Evolutionary conservation across 805 yeast genomes (phyloP), one percentile per base, ranked within the genome.

Genomic region (Diddensiella caesifluorescens): DNA sequence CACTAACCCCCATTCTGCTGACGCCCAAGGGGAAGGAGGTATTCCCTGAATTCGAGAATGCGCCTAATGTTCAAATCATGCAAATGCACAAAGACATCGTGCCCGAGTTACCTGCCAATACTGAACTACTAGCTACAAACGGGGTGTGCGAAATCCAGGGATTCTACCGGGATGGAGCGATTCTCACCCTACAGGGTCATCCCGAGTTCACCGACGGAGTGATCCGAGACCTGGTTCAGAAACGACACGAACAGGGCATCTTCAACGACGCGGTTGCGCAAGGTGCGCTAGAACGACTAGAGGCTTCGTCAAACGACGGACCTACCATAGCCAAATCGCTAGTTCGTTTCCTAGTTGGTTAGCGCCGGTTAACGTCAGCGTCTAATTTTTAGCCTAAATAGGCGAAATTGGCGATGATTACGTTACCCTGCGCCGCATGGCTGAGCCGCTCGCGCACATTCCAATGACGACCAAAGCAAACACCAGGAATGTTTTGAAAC

Each of bases 161-260:
- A 0, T 63, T 84, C 22, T 73, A 73, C 42, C 72, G 74, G 30
- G 68, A 70, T 0, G 56, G 67, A 18, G 67, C 70, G 33, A 41
- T 83, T 5, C 61, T 88, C 18, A 75, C 92, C 0, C 74, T 87
- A 51, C 97, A 88, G 61, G 95, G 95, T 0, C 97, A 88, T 55
- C 96, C 96, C 0, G 96, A 88, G 58, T 88, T 84, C 54, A 55
- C 64, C 20, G 63, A 65, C 0, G 68, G 60, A 4, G 49, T 50
- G 4, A 47, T 50, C 22, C 26, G 32, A 30, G 40, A 40, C 25
- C 25, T 54, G 16, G 46, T 54, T 21, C 34, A 44, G 12, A 28
- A 27, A 3, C 42, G 59, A 6, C 44, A 32, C 13, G 39, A 26
- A 4, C 16, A 21, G 9, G 53, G 52, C 9, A 22, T 47, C n/a